phyloP scores from a whole-genome alignment of 805 yeast genomes.

The Torulaspora delbrueckii region DNA sequence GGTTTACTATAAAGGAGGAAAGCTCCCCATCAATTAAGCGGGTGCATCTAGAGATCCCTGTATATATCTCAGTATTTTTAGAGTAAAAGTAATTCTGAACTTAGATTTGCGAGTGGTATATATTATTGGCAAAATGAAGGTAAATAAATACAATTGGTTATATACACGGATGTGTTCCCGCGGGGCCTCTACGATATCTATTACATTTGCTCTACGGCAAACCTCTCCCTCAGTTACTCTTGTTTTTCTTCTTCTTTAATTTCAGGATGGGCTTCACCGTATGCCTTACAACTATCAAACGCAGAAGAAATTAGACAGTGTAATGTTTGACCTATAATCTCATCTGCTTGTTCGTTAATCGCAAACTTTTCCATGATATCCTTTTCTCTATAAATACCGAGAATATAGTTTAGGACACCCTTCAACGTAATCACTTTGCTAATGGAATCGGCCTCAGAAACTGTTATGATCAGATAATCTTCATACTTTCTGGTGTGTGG shows the following conservation, averaged over 20 bases:
- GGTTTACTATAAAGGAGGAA: conserved; percentile 31
- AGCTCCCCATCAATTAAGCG: neutral
- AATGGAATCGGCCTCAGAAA: conserved; percentile 40
- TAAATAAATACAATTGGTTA: no score
- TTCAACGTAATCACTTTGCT: conserved; percentile 36
- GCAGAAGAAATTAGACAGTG: conserved; percentile 8
- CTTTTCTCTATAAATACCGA: conserved; percentile 30
- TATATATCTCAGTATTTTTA: no score
- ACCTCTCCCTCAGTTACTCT: no score
- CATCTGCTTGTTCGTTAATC: conserved; percentile 8
- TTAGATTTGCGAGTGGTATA: no score
- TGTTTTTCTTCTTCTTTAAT: neutral
- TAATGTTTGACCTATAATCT: conserved; percentile 13
- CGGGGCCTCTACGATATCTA: neutral
- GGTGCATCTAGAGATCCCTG: no score
- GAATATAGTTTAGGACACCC: conserved; percentile 38
- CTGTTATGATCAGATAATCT: conserved; percentile 39
- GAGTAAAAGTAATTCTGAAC: no score
- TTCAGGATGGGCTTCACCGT: conserved; percentile 12
- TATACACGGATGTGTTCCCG: neutral
- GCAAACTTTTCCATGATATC: conserved; percentile 12
- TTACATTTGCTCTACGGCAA: neutral
- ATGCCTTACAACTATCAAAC: conserved; percentile 13
- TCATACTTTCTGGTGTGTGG: conserved; percentile 18
- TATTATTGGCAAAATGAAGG: no score